Base-by-base conservation (phyloP, 352 stramenopile species). In the Globisporangium lucens region DNA sequence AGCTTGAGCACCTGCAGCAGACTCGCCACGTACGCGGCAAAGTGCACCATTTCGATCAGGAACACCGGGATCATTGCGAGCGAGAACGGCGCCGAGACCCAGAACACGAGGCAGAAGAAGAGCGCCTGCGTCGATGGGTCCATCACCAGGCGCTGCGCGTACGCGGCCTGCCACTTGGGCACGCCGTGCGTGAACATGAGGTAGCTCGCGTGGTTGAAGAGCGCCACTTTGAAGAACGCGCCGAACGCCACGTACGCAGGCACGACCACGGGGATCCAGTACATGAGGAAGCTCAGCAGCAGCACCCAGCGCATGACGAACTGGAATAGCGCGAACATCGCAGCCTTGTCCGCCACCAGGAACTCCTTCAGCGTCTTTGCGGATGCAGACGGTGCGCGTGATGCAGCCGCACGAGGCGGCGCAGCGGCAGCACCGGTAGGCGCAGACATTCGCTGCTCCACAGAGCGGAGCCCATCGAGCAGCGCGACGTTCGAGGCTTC, bases 81-180 rank as follows among this genome's bases (percentile, higher is more conserved):
- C 15, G 75, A 73, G 68, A 91, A 87, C n/a, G 88, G 84, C 49
- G 68, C 65, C 53, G 84, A 91, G 65, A 94, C 82, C 75, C 80
- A 94, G 68, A 97, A 97, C 52, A 97, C 77, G 36, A 96, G 74
- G 38, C 79, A 91, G 75, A 93, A 94, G 75, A 95, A 91, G 30
- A 95, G 77, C 65, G 85, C 77, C 70, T 97, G 89, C 35, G 87
- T 82, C 30, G 87, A 83, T 58, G 87, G 88, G 69, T 97, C 89
- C 56, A 93, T 67, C 64, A 95, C 75, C 35, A 97, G 73, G 4
- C 87, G 76, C 73, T 96, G 87, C n/a, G 78, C 85, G 66, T 97
- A 97, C 27, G 68, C 76, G 1, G 83, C 77, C 56, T 89, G 85
- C 77, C 77, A 84, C 67, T 85, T 81, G 46, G 89, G 88, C 24